These are phyloP conservation scores for Mucor lusitanicus DNA, from an alignment of 371 early-diverging fungal species.

Conservation along the genomic window DNA sequence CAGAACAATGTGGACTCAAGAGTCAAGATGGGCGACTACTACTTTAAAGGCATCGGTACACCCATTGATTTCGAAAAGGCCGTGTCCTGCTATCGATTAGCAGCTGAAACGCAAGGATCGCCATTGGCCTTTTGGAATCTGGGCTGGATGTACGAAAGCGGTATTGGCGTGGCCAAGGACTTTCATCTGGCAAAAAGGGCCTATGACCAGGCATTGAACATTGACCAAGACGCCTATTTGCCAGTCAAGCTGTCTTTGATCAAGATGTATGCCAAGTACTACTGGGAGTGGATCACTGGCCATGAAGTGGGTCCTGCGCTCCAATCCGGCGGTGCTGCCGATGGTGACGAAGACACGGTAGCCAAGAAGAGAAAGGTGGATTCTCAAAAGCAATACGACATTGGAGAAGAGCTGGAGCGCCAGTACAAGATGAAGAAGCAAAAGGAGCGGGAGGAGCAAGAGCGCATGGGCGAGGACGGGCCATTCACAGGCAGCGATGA, in stretches of 20 bases:
- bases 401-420: slow-evolving; percentile 44
- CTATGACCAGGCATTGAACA: slow-evolving; percentile 79
- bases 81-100: slow-evolving; percentile 84
- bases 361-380: slow-evolving; percentile 20
- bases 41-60: slow-evolving; percentile 86
- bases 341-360: not conserved
- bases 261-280: slow-evolving; percentile 70
- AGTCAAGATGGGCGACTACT: slow-evolving; percentile 93
- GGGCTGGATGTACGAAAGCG: slow-evolving; percentile 97
- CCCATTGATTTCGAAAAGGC: slow-evolving; percentile 73
- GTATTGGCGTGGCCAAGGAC: slow-evolving; percentile 87
- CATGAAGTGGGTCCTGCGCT: slow-evolving; percentile 48
- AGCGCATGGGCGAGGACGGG: slow-evolving; percentile 15
- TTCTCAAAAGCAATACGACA: slow-evolving; percentile 15
- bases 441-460: slow-evolving; percentile 39
- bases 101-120: slow-evolving; percentile 79
- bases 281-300: slow-evolving; percentile 67
- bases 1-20: slow-evolving; percentile 89
- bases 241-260: slow-evolving; percentile 80
- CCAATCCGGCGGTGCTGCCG: not conserved
- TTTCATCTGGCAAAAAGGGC: slow-evolving; percentile 91
- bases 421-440: slow-evolving; percentile 41
- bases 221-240: slow-evolving; percentile 80
- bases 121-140: slow-evolving; percentile 95
- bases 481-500: slow-evolving; percentile 18